Evolutionary conservation across 2,329 filamentous ascomycete genomes (phyloP).

Genomic region (Diaporthe ilicicola): DNA sequence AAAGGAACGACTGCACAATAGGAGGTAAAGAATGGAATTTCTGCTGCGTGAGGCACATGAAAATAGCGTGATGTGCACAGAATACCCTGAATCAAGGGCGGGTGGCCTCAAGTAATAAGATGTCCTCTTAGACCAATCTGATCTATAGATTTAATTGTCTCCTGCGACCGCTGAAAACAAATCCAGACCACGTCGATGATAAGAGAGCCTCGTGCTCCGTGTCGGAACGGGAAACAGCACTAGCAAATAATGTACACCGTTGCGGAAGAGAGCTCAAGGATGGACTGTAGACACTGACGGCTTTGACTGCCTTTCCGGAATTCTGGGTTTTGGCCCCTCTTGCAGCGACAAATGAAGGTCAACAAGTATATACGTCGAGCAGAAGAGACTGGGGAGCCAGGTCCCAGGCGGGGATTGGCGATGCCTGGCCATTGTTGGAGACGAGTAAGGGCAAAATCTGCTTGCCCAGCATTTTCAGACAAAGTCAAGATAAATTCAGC

Average conservation of each 20-base stretch:
- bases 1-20: no score
- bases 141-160: background rate
- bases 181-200: no score
- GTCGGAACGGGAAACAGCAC: no score
- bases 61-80: background rate
- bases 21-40: no score
- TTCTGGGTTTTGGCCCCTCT: background rate
- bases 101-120: background rate
- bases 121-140: background rate
- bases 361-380: background rate
- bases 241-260: no score
- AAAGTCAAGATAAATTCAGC: background rate
- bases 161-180: no score
- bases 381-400: slow-evolving; percentile 7
- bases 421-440: background rate
- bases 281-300: no score
- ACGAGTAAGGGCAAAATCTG: background rate
- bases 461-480: background rate
- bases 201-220: no score
- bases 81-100: no score
- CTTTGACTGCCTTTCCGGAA: no score
- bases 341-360: no score
- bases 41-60: background rate
- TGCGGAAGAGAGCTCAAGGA: no score
- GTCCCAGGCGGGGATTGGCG: slow-evolving; percentile 7